Base-by-base conservation (phyloP, 148 eudicot species). In the Linanthus parryae region DNA sequence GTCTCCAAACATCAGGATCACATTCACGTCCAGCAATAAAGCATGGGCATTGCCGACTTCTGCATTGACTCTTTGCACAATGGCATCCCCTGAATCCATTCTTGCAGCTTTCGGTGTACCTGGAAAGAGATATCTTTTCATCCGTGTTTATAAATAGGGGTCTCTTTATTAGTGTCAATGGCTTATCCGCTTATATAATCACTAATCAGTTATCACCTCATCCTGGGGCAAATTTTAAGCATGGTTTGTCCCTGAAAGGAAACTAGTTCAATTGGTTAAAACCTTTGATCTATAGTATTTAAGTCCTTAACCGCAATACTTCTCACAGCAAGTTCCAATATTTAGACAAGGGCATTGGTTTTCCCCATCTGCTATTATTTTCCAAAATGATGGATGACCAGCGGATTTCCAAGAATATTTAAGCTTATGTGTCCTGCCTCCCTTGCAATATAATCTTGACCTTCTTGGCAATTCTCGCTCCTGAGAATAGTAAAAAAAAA, bases 61-160 rank as follows among this genome's bases (percentile, higher is more conserved):
- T 79, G 76, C 99, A 92, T 71, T 87, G 99, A 66, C 96, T 78
- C 69, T 92, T 92, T 49, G 94, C 99, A 77, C 99, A 92, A 69
- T 87, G 99, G 54, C 99, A 92, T 72, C 99, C 99, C 63, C 96
- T 69, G 62, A 84, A 87, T 50, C 83, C 74, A 48, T 84, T 92
- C 70, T 84, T 92, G 71, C 99, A 92, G 77, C 78, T 70, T 63
- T 82, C 87, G 50, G 94, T 75, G 61, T 96, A 87, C 78, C 99
- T 92, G 73, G 48, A 62, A 61, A 57, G 15, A n/a, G n/a, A n/a
- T n/a, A n/a, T n/a, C n/a, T n/a, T n/a, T n/a, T n/a, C n/a, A n/a
- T n/a, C n/a, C n/a, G n/a, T n/a, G n/a, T n/a, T n/a, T n/a, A n/a
- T n/a, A n/a, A n/a, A n/a, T n/a, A n/a, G n/a, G n/a, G n/a, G n/a